phyloP scores from a whole-genome alignment of 2,329 filamentous ascomycete genomes.

The Periconia sp. region DNA sequence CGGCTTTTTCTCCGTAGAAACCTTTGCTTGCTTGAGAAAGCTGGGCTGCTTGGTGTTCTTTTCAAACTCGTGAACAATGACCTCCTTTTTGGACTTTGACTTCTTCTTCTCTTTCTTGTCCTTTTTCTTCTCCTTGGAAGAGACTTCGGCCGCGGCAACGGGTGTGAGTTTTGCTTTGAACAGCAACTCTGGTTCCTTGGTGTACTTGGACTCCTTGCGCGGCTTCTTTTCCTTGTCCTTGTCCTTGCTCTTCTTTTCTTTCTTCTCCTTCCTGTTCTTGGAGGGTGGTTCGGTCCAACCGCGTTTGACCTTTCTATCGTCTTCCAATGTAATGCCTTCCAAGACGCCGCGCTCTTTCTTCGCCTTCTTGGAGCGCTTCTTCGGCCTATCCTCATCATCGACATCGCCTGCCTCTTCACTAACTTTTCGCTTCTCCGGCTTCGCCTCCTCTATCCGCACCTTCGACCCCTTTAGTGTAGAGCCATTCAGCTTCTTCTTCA shows the following conservation, averaged over 20 bases:
- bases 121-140: slow-evolving; percentile 46
- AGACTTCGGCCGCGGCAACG: slow-evolving; percentile 37
- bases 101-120: slow-evolving; percentile 62
- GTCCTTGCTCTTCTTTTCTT: slow-evolving; percentile 51
- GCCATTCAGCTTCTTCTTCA: slow-evolving; percentile 89
- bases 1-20: slow-evolving; percentile 48
- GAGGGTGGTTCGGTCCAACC: slow-evolving; percentile 77
- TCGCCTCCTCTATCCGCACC: slow-evolving; percentile 80
- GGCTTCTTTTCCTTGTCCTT: slow-evolving; percentile 60
- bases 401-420: slow-evolving; percentile 40
- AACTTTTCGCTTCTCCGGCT: slow-evolving; percentile 59
- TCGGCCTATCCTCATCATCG: slow-evolving; percentile 53
- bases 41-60: slow-evolving; percentile 80
- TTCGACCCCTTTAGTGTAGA: slow-evolving; percentile 82
- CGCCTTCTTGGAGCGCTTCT: slow-evolving; percentile 49
- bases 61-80: slow-evolving; percentile 85
- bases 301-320: slow-evolving; percentile 78
- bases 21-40: slow-evolving; percentile 67
- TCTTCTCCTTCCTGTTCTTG: slow-evolving; percentile 50
- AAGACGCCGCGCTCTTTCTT: slow-evolving; percentile 55
- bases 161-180: slow-evolving; percentile 78
- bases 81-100: slow-evolving; percentile 53
- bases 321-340: slow-evolving; percentile 71
- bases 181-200: slow-evolving; percentile 76
- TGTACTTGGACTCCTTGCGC: slow-evolving; percentile 73